phyloP scores from a whole-genome alignment of 257 asterid genomes.

The Agastache rugosa region DNA sequence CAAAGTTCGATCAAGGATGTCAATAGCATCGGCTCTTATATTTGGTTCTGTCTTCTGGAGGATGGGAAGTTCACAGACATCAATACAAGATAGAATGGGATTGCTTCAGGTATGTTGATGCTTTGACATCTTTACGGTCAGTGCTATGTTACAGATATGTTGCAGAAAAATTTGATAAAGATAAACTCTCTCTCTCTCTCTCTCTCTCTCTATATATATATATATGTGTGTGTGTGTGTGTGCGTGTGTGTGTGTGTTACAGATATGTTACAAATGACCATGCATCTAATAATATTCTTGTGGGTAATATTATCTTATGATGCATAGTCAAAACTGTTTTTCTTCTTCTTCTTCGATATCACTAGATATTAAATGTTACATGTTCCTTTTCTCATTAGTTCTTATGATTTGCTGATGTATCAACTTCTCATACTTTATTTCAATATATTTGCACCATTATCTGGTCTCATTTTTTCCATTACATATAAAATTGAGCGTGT shows the following conservation, averaged over 20 bases:
- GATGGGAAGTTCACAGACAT: constrained; percentile 92
- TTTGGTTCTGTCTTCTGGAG: constrained; percentile 99
- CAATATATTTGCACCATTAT: no score
- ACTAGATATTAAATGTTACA: constrained; percentile 2
- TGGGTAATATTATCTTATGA: constrained; percentile 6
- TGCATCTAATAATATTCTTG: background rate
- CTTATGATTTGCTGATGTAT: background rate
- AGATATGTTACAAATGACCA: background rate
- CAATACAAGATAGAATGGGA: constrained; percentile 97
- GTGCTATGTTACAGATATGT: constrained; percentile 25
- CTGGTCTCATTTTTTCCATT: no score
- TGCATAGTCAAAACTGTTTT: constrained; percentile 7
- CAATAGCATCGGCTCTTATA: constrained; percentile 91
- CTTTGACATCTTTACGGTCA: constrained; percentile 18
- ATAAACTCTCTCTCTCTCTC: no score
- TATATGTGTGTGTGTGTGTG: no score
- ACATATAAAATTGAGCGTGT: no score
- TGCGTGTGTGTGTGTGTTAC: no score
- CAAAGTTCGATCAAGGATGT: constrained; percentile 95
- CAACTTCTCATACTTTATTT: background rate
- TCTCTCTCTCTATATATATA: constrained; percentile 7
- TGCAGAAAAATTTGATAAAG: constrained; percentile 28
- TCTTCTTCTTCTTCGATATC: background rate
- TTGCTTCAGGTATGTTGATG: constrained; percentile 78
- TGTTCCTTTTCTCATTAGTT: background rate